phyloP scores from a whole-genome alignment of 2,329 filamentous ascomycete genomes.

The Aspergillus bombycis region DNA sequence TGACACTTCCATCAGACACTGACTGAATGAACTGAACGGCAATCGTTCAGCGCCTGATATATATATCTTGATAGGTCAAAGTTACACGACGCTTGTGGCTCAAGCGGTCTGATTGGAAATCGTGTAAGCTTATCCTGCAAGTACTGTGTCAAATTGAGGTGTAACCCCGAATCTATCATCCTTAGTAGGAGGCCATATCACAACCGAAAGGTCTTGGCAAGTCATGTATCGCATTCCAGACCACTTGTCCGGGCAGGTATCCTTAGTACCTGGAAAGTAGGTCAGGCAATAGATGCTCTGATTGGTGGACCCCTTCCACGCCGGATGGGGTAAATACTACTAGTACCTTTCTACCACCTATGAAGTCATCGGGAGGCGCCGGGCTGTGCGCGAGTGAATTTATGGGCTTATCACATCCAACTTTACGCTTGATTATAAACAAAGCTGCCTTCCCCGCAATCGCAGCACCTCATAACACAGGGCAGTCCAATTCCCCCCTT shows the following conservation, averaged over 20 bases:
- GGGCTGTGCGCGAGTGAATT: slow-evolving; percentile 2
- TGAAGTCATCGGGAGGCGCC: slow-evolving; percentile 7
- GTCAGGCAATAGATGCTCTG: not conserved
- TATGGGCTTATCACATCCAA: slow-evolving; percentile 2
- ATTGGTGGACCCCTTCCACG: not conserved
- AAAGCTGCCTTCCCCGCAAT: not conserved
- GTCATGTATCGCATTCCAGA: not conserved
- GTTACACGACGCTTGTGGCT: not conserved
- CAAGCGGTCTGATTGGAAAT: not conserved
- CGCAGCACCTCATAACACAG: not conserved
- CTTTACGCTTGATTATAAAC: not conserved
- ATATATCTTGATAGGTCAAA: no score
- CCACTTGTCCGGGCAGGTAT: not conserved
- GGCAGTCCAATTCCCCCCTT: not conserved
- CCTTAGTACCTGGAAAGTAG: not conserved
- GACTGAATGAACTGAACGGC: no score
- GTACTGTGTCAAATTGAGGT: not conserved
- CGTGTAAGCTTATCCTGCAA: not conserved
- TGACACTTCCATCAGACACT: not conserved
- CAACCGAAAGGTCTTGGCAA: not conserved
- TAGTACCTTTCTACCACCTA: not conserved
- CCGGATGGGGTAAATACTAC: not conserved
- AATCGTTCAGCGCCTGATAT: no score
- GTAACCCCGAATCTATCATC: not conserved
- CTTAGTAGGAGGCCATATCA: not conserved